Evolutionary conservation across 176 grass and related monocot genomes (phyloP), one percentile per base, ranked within the genome.

Genomic region (Phoenix dactylifera): DNA sequence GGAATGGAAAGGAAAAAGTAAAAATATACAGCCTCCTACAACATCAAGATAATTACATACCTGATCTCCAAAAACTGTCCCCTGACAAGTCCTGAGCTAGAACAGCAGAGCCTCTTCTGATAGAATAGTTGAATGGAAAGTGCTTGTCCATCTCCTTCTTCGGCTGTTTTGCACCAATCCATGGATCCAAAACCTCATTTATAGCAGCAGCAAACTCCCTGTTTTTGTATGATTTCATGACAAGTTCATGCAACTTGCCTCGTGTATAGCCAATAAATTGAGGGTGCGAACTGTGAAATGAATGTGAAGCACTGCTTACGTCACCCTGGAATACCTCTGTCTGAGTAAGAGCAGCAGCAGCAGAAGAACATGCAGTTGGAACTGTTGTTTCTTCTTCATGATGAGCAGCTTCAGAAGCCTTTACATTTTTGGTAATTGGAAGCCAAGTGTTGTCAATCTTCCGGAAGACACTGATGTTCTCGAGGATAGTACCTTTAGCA

Each of bases 121-220:
- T 65, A 76, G 79, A 65, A 17, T 76, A 80, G 68, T 76, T 85
- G 60, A 82, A 81, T 62, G 81, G 62, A 67, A 82, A 82, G 19
- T 80, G 83, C 68, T 79, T 82, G 63, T 91, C 92, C 51, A 87
- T 77, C 77, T 91, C 92, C 56, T 89, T 91, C 78, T 85, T 98
- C 60, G 81, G 87, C 56, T 98, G 93, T 76, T 88, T 98, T 76
- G 79, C 74, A 79, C 68, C 70, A 35, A 98, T 87, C 93, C 93
- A 98, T 80, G 93, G 93, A 81, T 92, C 93, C 79, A 98, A 89
- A 26, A 98, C 93, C 68, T 98, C 93, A 17, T 92, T 98, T 70
- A 98, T 92, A 75, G 88, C 80, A 70, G 80, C 86, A 60, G 93
- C 75, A 85, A 98, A 83, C 24, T 98, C 93, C 79, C 93, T 79